A percentile compares a stretch with the other conserved stretches of the same genome.
Evolutionary conservation across 345 rosid species (phyloP).

Genomic region (Citrus sp.): DNA sequence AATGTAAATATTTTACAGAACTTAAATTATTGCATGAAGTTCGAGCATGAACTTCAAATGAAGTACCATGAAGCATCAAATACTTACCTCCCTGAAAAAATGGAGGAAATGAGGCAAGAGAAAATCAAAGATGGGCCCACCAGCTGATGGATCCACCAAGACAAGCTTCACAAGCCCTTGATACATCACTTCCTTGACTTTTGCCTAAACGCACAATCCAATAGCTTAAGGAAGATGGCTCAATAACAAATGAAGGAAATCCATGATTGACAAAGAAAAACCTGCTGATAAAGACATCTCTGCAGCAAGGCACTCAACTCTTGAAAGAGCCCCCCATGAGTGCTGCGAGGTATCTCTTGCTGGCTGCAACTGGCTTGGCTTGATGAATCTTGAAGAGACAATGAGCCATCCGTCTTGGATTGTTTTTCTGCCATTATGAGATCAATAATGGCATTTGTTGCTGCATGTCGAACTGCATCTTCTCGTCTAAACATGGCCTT

Average conservation of each 20-base stretch:
- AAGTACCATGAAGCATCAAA: constrained; percentile 16
- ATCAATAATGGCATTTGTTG: constrained; percentile 52
- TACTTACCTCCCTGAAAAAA: constrained; percentile 64
- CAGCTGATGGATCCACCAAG: constrained; percentile 58
- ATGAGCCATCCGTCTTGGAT: constrained; percentile 38
- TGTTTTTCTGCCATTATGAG: constrained; percentile 71
- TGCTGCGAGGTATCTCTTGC: constrained; percentile 47
- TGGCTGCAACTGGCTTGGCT: constrained; percentile 95
- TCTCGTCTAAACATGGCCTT: constrained; percentile 89
- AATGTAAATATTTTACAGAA: not conserved
- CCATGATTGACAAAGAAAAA: not conserved
- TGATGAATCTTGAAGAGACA: constrained; percentile 71
- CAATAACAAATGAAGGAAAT: constrained; percentile 6
- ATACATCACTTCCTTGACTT: constrained; percentile 58
- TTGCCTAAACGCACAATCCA: constrained; percentile 47
- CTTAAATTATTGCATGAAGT: not conserved
- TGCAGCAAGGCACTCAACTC: constrained; percentile 76
- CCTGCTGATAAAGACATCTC: constrained; percentile 90
- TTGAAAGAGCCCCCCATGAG: constrained; percentile 52
- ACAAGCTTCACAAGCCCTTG: constrained; percentile 75
- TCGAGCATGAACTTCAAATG: constrained; percentile 13
- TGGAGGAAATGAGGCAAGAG: constrained; percentile 76
- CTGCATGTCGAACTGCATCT: constrained; percentile 71
- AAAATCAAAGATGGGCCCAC: constrained; percentile 59
- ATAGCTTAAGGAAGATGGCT: constrained; percentile 15